Evolutionary conservation across 306 rosid species (phyloP).

Genomic region (Clitoria ternatea): DNA sequence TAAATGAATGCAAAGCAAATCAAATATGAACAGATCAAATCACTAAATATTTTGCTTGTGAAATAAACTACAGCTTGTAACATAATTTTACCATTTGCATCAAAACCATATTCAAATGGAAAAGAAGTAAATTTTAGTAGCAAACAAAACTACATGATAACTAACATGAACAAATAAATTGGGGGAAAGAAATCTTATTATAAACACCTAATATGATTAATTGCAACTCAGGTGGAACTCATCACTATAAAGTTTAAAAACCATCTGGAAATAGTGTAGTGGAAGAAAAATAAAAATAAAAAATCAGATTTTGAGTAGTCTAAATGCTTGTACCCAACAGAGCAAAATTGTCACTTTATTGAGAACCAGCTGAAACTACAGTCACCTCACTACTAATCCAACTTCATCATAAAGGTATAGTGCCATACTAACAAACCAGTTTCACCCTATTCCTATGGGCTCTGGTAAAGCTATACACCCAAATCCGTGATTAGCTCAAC

Average conservation of each 20-base stretch:
- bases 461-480: not conserved
- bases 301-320: not conserved
- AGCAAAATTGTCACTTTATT: not conserved
- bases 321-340: not conserved
- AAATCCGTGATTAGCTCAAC: not conserved
- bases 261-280: not conserved
- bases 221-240: not conserved
- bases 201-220: not conserved
- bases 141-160: slow-evolving; percentile 10
- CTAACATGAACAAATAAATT: not conserved
- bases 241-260: slow-evolving; percentile 1
- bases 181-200: slow-evolving; percentile 1
- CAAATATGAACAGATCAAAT: not conserved
- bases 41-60: not conserved
- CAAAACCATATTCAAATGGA: not conserved
- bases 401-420: not conserved
- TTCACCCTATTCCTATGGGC: not conserved
- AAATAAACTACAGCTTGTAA: not conserved
- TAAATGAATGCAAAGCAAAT: not conserved
- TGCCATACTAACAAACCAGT: not conserved
- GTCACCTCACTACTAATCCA: not conserved
- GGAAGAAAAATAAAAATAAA: not conserved
- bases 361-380: not conserved
- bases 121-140: not conserved
- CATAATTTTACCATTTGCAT: not conserved